Evolutionary conservation across 192 early-diverging fungal genomes (phyloP).

Genomic region (Coemansia sp.): DNA sequence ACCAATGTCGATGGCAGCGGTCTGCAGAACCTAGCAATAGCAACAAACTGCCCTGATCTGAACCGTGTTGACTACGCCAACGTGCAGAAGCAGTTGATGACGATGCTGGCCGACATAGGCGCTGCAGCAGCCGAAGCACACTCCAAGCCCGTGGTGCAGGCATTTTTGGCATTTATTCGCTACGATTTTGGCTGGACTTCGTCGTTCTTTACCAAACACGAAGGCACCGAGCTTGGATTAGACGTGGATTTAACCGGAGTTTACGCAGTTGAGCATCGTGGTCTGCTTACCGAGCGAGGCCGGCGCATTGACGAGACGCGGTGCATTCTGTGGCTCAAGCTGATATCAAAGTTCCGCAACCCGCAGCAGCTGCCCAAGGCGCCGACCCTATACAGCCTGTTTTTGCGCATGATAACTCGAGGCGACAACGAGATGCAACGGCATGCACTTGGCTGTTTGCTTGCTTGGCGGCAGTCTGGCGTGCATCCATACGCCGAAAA

Average conservation of each 20-base stretch:
- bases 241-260: constrained; percentile 9
- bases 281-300: constrained; percentile 24
- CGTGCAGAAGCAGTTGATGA: constrained; percentile 62
- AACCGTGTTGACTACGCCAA: constrained; percentile 72
- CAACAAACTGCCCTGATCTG: constrained; percentile 20
- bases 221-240: constrained; percentile 8
- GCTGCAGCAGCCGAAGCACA: constrained; percentile 65
- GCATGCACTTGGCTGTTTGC: constrained; percentile 78
- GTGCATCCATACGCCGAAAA: constrained; percentile 74
- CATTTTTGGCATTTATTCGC: constrained; percentile 63
- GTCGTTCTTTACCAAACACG: constrained; percentile 21
- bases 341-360: constrained; percentile 41
- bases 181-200: constrained; percentile 38
- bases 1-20: not conserved
- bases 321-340: constrained; percentile 32
- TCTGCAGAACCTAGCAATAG: constrained; percentile 12
- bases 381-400: constrained; percentile 36
- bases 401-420: constrained; percentile 72
- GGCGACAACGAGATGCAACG: constrained; percentile 80
- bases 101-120: constrained; percentile 58
- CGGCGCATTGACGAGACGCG: constrained; percentile 18
- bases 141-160: constrained; percentile 59
- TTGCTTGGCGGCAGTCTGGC: constrained; percentile 74
- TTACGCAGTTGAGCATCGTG: constrained; percentile 18
- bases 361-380: constrained; percentile 31